Evolutionary conservation across 163 green algal genomes (phyloP).

Genomic region (Smithsoniella earleae): DNA sequence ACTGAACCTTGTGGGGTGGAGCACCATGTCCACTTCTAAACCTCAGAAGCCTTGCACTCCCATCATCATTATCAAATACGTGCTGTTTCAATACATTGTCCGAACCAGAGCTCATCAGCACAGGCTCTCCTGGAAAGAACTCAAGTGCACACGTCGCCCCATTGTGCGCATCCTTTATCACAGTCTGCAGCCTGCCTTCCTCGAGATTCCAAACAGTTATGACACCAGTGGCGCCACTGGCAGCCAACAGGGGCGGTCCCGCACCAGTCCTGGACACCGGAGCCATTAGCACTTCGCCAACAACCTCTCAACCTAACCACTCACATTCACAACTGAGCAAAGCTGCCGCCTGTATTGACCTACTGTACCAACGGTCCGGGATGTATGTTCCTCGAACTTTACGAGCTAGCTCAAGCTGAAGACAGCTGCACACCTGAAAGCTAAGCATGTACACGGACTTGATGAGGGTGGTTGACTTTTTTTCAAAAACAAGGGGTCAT

Average conservation of each 20-base stretch:
- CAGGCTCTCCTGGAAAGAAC: slow-evolving; percentile 59
- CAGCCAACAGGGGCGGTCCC: slow-evolving; percentile 66
- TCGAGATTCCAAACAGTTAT: slow-evolving; percentile 91
- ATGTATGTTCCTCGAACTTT: too few relatives aligned
- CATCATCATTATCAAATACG: slow-evolving; percentile 73
- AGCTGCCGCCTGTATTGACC: too few relatives aligned
- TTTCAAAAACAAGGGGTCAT: too few relatives aligned
- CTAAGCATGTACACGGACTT: slow-evolving; percentile 12
- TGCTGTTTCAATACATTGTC: slow-evolving; percentile 93
- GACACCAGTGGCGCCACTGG: slow-evolving; percentile 53
- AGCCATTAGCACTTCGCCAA: too few relatives aligned
- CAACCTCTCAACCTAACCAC: too few relatives aligned
- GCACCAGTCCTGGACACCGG: slow-evolving; percentile 19
- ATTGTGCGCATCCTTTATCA: slow-evolving; percentile 66
- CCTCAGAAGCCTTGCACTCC: slow-evolving; percentile 64
- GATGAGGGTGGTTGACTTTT: not conserved
- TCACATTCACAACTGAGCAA: too few relatives aligned
- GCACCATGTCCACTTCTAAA: slow-evolving; percentile 79
- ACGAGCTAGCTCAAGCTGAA: too few relatives aligned
- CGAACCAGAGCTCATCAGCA: slow-evolving; percentile 70
- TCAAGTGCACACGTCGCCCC: slow-evolving; percentile 39
- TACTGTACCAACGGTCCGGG: too few relatives aligned
- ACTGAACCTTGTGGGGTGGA: slow-evolving; percentile 58
- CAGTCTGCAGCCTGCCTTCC: slow-evolving; percentile 54
- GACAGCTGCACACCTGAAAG: slow-evolving; percentile 32